Percentiles rank a stretch among this genome's conserved stretches.
Evolutionary conservation across 176 grass and related monocot genomes (phyloP).

Genomic region (Triticum dicoccoides): DNA sequence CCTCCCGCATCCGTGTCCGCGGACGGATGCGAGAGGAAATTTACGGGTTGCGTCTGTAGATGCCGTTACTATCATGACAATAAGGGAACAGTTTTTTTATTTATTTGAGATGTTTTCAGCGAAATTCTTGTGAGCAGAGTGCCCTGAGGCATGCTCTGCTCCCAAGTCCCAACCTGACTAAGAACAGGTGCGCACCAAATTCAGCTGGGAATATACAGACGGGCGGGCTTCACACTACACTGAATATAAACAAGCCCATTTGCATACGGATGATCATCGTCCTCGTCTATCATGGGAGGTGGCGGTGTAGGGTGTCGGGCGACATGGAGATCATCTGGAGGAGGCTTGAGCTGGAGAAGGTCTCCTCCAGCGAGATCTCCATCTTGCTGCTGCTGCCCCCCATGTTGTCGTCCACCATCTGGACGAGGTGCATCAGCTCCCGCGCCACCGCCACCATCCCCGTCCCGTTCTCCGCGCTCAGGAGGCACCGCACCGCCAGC

Average conservation of each 20-base stretch:
- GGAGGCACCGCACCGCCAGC: constrained; percentile 69
- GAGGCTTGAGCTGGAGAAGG: constrained; percentile 86
- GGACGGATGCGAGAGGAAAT: too few relatives aligned
- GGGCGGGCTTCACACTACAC: too few relatives aligned
- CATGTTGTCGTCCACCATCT: constrained; percentile 44
- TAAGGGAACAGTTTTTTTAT: too few relatives aligned
- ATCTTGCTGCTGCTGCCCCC: constrained; percentile 86
- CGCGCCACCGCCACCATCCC: constrained; percentile 61
- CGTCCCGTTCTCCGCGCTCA: constrained; percentile 44
- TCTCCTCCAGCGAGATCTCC: constrained; percentile 78
- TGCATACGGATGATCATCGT: not conserved
- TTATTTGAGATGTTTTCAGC: too few relatives aligned
- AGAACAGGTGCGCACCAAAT: too few relatives aligned
- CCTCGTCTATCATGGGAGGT: constrained; percentile 11
- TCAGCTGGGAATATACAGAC: too few relatives aligned
- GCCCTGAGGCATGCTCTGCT: too few relatives aligned
- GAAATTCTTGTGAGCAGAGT: too few relatives aligned
- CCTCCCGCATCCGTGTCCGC: too few relatives aligned
- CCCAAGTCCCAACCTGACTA: too few relatives aligned
- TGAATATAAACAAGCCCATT: not conserved
- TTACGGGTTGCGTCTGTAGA: too few relatives aligned
- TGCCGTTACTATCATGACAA: too few relatives aligned
- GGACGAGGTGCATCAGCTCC: constrained; percentile 56
- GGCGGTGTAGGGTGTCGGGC: constrained; percentile 60
- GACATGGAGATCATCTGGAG: constrained; percentile 99